These are phyloP conservation scores for Neurospora sp. DNA, from an alignment of 2,329 filamentous ascomycete genomes.

Conservation along the genomic window DNA sequence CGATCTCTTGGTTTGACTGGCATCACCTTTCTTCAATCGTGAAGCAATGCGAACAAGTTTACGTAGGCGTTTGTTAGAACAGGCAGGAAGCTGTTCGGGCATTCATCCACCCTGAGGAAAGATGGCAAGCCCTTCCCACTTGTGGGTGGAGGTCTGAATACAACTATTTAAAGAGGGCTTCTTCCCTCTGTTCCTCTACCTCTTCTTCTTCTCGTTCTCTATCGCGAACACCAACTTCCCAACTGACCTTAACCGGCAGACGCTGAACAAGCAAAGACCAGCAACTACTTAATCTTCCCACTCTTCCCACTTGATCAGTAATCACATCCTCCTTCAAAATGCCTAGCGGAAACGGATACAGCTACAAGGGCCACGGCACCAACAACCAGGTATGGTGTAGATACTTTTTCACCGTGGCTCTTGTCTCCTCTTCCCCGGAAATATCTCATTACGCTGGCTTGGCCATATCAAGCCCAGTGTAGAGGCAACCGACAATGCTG, in stretches of 20 bases:
- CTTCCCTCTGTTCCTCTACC: neutral
- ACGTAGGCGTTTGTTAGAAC: neutral
- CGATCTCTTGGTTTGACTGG: neutral
- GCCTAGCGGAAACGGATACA: slow-evolving; percentile 16
- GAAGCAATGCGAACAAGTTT: neutral
- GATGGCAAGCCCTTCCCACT: neutral
- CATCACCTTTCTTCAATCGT: neutral
- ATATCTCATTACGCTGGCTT: neutral
- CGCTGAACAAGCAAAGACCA: neutral
- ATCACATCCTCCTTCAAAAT: slow-evolving; percentile 7
- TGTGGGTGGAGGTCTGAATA: neutral
- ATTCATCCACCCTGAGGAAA: neutral
- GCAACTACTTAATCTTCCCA: neutral
- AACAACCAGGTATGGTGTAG: slow-evolving; percentile 13
- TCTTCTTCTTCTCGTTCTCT: neutral
- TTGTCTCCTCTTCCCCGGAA: neutral
- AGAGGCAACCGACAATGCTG: neutral
- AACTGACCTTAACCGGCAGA: neutral
- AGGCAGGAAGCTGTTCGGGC: neutral
- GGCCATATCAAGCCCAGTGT: neutral
- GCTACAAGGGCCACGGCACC: slow-evolving; percentile 15
- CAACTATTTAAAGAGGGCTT: neutral
- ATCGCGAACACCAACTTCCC: neutral
- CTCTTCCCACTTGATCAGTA: neutral
- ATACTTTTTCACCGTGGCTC: neutral